Base-by-base conservation (phyloP, 2,329 filamentous ascomycete species). In the Colletotrichum magnum region DNA sequence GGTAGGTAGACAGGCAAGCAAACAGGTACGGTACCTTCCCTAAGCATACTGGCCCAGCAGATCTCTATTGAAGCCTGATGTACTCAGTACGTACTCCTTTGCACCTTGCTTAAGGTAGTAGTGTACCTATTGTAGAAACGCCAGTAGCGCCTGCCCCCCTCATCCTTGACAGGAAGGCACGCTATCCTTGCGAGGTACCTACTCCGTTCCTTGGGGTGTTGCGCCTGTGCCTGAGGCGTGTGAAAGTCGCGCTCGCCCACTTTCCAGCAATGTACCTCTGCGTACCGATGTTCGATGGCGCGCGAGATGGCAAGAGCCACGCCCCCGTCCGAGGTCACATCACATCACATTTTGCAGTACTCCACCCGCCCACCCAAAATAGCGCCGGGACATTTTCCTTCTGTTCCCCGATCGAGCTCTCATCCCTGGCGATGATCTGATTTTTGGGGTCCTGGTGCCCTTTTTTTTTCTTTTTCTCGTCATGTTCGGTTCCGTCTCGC, bases 401-500 rank as follows among this genome's bases (percentile, higher is more conserved):
- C 52, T 56, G 52, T 53, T 64, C 66, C 66, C 61, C 61, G 66
- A 65, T 65, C 66, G 61, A 60, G 66, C 54, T 69, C 52, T 63
- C 24, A 65, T 59, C 66, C 66, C 61, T 69, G 66, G 48, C 36
- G 51, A 65, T 68, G 64, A 69, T 65, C 66, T 60, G 66, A 54
- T 69, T 65, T 60, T n/a, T 54, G 41, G 50, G 32, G 39, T 43
- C 61, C 43, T 45, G 50, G 54, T 51, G 54, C 26, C 61, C 48
- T 45, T 68, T 36, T 36, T 32, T 32, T 32, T 32, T 32, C 10
- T 32, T 32, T 32, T 5, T 32, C 10, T 62, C 60, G 39, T 48
- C 52, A 54, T 56, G 63, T 60, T 36, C 10, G 32, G 32, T 36
- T 36, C 48, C 63, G 48, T 58, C 18, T 65, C 41, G 16, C 54